Base-by-base conservation (phyloP, 768 basidiomycete species). In the Boletus bicolor region DNA sequence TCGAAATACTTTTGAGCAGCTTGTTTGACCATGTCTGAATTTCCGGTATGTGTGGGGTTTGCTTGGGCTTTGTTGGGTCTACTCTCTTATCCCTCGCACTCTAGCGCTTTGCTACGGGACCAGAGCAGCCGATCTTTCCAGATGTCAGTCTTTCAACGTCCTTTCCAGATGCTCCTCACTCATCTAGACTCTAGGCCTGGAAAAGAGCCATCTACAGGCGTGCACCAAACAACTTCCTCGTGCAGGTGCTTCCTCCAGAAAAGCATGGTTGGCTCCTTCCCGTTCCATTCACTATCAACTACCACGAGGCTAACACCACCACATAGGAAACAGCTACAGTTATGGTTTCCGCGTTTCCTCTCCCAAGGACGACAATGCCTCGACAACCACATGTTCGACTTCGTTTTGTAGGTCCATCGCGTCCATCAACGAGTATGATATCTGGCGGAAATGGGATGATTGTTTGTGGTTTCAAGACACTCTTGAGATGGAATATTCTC, bases 361-460 rank as follows among this genome's bases (percentile, higher is more conserved):
- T 15, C 66, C 82, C 51, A 59, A 62, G 37, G 63, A 59, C 21
- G 73, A 74, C 8, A 68, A 79, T 54, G 64, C 71, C 24, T 68
- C 64, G 17, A 41, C 55, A 26, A 37, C 39, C 24, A 54, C 63
- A 5, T 57, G 50, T 11, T 49, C 61, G 3, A 57, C 56, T 12
- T 62, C 72, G 8, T 81, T 80, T 24, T 57, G 72, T 30, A 75
- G 68, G 21, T 77, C 79, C 6, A 52, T 64, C 34, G 64, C 62
- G 17, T 72, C 71, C 2, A 55, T 72, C 44, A 63, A 69, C 9
- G 83, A 83, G 54, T 92, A 93, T 64, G 85, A 87, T 14, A 76
- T 93, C 37, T 90, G 87, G 82, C 77, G 91, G 28, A 76, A 79
- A 44, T 93, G 91, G 91, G 91, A 91, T 54, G 91, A 93, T 62